A percentile compares a stretch with the other conserved stretches of the same genome.
These are phyloP conservation scores for Debaryomyces nepalensis DNA, from an alignment of 1,139 yeast species.

Conservation along the genomic window DNA sequence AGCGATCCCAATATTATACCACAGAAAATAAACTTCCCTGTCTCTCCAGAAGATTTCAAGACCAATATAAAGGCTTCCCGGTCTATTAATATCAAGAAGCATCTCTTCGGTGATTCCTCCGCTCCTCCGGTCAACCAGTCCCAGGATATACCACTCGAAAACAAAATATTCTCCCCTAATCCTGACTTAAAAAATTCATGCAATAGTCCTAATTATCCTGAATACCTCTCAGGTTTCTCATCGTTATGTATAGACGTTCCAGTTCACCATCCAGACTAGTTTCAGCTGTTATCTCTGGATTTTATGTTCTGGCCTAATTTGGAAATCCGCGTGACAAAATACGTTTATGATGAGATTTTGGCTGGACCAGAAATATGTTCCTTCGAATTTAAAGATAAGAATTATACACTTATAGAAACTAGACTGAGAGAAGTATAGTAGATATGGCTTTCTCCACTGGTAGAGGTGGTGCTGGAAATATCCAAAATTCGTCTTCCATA, in stretches of 20 bases:
- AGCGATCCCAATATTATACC: neutral
- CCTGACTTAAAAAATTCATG: neutral
- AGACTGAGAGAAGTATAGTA: neutral
- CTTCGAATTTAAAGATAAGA: slow-evolving; percentile 1
- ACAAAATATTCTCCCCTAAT: neutral
- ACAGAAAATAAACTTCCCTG: neutral
- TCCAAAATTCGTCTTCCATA: slow-evolving; percentile 26
- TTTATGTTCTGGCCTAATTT: neutral
- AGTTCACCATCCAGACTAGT: neutral
- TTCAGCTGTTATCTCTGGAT: slow-evolving; percentile 3
- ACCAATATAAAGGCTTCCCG: too few relatives aligned
- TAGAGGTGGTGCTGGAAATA: slow-evolving; percentile 48
- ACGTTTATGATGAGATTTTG: slow-evolving; percentile 8
- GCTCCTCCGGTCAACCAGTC: too few relatives aligned
- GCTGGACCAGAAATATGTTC: neutral
- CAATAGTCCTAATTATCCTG: slow-evolving; percentile 1
- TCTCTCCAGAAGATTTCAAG: neutral
- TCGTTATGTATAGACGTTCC: neutral
- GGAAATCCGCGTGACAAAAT: slow-evolving; percentile 8
- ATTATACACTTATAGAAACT: neutral
- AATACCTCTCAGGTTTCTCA: neutral
- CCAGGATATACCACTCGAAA: too few relatives aligned
- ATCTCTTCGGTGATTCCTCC: neutral
- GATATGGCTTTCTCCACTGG: slow-evolving; percentile 34
- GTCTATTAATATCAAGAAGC: neutral